phyloP scores from a whole-genome alignment of 768 basidiomycete species.

The Ramaria sp. region DNA sequence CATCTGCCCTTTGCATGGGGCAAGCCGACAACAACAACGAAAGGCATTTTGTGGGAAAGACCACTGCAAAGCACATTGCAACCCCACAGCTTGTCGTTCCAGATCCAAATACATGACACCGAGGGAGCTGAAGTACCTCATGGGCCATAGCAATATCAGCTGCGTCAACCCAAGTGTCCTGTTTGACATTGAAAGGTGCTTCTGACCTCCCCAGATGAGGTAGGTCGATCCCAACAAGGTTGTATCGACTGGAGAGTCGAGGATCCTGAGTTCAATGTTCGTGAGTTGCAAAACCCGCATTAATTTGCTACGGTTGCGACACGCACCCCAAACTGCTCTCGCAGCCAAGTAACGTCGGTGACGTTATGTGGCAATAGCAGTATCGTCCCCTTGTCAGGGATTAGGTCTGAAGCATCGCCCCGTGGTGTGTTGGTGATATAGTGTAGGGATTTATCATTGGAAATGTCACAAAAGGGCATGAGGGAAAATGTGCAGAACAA shows the following conservation, averaged over 20 bases:
- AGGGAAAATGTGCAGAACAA: no score
- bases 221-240: not conserved
- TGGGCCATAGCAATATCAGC: not conserved
- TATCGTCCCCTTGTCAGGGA: not conserved
- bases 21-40: not conserved
- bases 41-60: not conserved
- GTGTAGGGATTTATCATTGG: not conserved
- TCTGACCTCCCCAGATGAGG: not conserved
- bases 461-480: not conserved
- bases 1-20: not conserved
- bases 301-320: not conserved
- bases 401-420: not conserved
- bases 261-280: not conserved
- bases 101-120: not conserved
- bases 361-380: not conserved
- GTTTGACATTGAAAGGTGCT: not conserved
- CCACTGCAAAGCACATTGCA: not conserved
- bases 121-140: not conserved
- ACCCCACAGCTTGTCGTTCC: not conserved
- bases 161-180: slow-evolving; percentile 2
- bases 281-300: not conserved
- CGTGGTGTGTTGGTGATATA: not conserved
- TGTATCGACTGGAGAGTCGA: not conserved
- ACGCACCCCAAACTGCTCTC: not conserved
- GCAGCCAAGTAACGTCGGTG: not conserved